phyloP scores from a whole-genome alignment of 306 rosid genomes.

The Cercis canadensis region DNA sequence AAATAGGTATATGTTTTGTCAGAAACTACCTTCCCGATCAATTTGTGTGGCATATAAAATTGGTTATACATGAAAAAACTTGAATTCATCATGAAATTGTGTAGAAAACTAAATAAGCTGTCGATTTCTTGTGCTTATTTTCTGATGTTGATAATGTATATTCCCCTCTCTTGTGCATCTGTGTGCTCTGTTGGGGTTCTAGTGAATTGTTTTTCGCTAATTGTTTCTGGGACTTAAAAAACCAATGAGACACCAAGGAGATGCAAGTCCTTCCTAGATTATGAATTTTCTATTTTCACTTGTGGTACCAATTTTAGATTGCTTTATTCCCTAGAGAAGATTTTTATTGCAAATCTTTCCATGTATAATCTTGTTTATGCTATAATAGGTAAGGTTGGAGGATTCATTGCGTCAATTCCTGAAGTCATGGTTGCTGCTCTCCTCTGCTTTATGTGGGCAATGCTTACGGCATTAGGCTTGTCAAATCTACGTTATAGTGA shows the following conservation, averaged over 20 bases:
- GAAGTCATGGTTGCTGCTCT: slow-evolving; percentile 98
- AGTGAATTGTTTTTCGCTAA: too few relatives aligned
- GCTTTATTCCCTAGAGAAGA: background rate
- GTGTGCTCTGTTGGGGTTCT: too few relatives aligned
- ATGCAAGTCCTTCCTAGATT: slow-evolving; percentile 2
- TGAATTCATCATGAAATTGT: background rate
- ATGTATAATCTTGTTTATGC: slow-evolving; percentile 24
- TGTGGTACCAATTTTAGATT: background rate
- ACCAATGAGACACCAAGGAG: background rate
- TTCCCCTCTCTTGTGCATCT: too few relatives aligned
- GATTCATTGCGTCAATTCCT: slow-evolving; percentile 96
- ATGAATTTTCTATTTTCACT: slow-evolving; percentile 4
- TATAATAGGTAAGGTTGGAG: slow-evolving; percentile 90
- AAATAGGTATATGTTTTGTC: background rate
- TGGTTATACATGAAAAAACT: background rate
- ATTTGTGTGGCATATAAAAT: slow-evolving; percentile 9
- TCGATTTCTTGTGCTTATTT: background rate
- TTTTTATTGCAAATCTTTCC: slow-evolving; percentile 7
- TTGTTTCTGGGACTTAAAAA: too few relatives aligned
- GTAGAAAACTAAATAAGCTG: background rate
- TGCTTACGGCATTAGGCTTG: slow-evolving; percentile 94
- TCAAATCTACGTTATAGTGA: slow-evolving; percentile 98
- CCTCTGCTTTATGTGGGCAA: slow-evolving; percentile 98
- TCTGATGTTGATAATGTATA: too few relatives aligned
- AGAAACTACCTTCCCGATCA: background rate